These are phyloP conservation scores for Maudiozyma turicensis DNA, from an alignment of 805 yeast genomes.

Conservation along the genomic window DNA sequence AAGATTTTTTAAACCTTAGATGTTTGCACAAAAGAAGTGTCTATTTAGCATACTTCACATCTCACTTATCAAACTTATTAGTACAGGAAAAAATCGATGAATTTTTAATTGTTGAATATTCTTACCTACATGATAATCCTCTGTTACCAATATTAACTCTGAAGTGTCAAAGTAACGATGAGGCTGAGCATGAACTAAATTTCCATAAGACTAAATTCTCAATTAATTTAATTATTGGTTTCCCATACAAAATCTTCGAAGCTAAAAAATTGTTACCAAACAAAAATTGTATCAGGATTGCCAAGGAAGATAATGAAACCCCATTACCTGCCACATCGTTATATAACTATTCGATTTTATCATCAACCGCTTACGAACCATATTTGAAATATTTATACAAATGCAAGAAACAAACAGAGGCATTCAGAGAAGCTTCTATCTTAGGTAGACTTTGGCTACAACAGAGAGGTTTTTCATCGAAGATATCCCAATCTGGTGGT, in stretches of 20 bases:
- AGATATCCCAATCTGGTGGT: slow-evolving; percentile 41
- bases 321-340: slow-evolving; percentile 58
- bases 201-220: slow-evolving; percentile 60
- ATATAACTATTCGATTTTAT: slow-evolving; percentile 72
- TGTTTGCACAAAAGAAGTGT: slow-evolving; percentile 85
- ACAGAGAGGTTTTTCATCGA: slow-evolving; percentile 72
- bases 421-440: slow-evolving; percentile 78
- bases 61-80: slow-evolving; percentile 45
- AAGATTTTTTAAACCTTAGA: slow-evolving; percentile 84
- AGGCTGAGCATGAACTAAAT: slow-evolving; percentile 34
- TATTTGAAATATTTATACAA: slow-evolving; percentile 70
- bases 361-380: slow-evolving; percentile 58
- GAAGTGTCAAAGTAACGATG: slow-evolving; percentile 32
- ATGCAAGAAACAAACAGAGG: slow-evolving; percentile 63
- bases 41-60: slow-evolving; percentile 71
- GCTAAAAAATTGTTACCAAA: slow-evolving; percentile 67
- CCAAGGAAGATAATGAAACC: slow-evolving; percentile 37
- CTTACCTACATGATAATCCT: slow-evolving; percentile 64
- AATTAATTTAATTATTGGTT: slow-evolving; percentile 63
- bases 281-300: slow-evolving; percentile 73
- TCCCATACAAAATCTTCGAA: slow-evolving; percentile 64
- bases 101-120: slow-evolving; percentile 46
- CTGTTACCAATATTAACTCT: slow-evolving; percentile 66
- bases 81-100: slow-evolving; percentile 41
- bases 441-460: slow-evolving; percentile 84